phyloP scores from a whole-genome alignment of 257 asterid genomes.

The Dorcoceras hygrometricum region DNA sequence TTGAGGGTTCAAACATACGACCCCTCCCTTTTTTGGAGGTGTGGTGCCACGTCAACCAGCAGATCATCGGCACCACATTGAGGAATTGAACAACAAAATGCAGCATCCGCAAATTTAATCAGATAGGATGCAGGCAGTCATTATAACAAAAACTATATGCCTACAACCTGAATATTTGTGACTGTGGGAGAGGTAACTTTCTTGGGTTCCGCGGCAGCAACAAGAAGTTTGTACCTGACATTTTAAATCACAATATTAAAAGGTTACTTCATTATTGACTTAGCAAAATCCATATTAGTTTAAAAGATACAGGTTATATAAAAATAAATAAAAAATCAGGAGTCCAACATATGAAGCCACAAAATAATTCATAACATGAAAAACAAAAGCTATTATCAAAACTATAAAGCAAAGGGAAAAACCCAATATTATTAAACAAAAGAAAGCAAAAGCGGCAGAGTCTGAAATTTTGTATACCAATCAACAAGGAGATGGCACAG shows the following conservation, averaged over 20 bases:
- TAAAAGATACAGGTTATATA: conserved; percentile 6
- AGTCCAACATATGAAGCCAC: conserved; percentile 18
- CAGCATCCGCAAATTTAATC: neutral
- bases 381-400: neutral
- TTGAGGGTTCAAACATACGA: neutral
- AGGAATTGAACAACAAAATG: conserved; percentile 7
- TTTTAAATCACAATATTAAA: conserved; percentile 13
- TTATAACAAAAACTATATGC: conserved; percentile 17
- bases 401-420: neutral
- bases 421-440: neutral
- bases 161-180: conserved; percentile 74
- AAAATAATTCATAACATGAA: neutral
- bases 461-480: neutral
- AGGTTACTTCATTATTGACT: conserved; percentile 2
- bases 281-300: conserved; percentile 8
- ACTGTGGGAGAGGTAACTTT: conserved; percentile 82
- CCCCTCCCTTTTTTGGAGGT: neutral
- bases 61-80: neutral
- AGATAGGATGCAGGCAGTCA: neutral
- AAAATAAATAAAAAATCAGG: conserved; percentile 21
- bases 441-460: neutral
- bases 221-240: conserved; percentile 87
- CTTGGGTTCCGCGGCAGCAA: conserved; percentile 80
- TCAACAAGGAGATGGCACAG: neutral
- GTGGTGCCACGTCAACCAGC: neutral